phyloP scores from a whole-genome alignment of 768 basidiomycete genomes.

The Lentinula edodes region DNA sequence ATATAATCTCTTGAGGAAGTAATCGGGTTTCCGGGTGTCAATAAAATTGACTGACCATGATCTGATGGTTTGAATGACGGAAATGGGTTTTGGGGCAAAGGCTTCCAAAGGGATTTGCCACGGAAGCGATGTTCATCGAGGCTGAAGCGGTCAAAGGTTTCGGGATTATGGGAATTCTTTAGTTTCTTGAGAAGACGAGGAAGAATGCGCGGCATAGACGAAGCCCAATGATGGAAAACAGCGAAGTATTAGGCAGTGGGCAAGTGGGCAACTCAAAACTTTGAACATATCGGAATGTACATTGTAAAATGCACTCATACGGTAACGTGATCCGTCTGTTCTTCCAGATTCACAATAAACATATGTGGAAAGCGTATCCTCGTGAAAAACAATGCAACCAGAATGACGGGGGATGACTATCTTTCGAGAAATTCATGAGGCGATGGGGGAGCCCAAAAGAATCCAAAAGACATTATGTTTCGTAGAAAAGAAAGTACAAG shows the following conservation, averaged over 20 bases:
- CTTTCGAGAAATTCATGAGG: too few species aligned
- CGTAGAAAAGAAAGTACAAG: too few species aligned
- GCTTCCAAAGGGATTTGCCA: slow-evolving; percentile 29
- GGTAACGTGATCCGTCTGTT: too few species aligned
- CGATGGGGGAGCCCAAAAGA: too few species aligned
- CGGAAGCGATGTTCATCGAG: slow-evolving; percentile 9
- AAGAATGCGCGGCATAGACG: slow-evolving; percentile 8
- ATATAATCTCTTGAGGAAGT: slow-evolving; percentile 41
- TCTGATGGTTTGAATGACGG: slow-evolving; percentile 42
- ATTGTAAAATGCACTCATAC: too few species aligned
- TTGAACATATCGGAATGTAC: too few species aligned
- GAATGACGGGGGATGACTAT: too few species aligned
- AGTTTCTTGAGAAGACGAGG: slow-evolving; percentile 4
- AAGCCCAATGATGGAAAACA: neutral
- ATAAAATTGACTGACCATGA: slow-evolving; percentile 54
- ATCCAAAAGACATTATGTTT: too few species aligned
- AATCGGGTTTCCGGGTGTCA: slow-evolving; percentile 52
- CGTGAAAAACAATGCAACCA: too few species aligned
- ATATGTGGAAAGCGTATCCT: too few species aligned
- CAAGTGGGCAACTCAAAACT: too few species aligned
- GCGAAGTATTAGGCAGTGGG: slow-evolving; percentile 6
- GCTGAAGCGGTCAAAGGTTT: slow-evolving; percentile 10
- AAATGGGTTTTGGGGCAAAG: slow-evolving; percentile 23
- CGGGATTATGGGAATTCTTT: neutral
- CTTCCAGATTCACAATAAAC: too few species aligned